Evolutionary conservation across 768 basidiomycete species (phyloP), one percentile per base, ranked within the genome.

Genomic region (Pilatotrama ljubarskyi): DNA sequence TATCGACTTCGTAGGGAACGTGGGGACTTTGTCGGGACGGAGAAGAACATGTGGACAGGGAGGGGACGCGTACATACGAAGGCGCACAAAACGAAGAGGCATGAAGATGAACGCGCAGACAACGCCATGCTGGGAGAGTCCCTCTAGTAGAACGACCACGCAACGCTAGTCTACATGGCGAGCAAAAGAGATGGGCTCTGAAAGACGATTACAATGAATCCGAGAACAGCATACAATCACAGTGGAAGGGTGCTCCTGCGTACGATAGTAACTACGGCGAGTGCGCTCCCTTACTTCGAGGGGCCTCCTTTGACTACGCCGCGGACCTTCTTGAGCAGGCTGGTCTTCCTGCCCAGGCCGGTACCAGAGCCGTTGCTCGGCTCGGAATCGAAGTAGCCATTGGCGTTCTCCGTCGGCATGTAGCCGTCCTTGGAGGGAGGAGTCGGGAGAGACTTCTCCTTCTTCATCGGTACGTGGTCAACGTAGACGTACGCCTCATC

Each of bases 291-390:
- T 71, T 68, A 78, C 64, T 78, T 78, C 44, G 77, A 77, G 3
- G 85, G 40, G 18, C 60, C 49, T 8, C 61, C 83, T 59, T 86
- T 84, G 51, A 91, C 88, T 5, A 80, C 91, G 43, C 82, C 81
- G 64, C 87, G 87, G 55, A 92, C 83, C 71, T 88, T 91, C 82
- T 87, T 88, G 78, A 92, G 81, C 59, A 93, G 75, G 69, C 89
- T 91, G 1, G 87, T 80, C 80, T 86, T 92, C 68, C 91, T 80
- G 46, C 85, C 86, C 1, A 93, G 78, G 22, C 78, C 76, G 8
- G 68, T 67, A 3, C 74, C 74, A 20, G 70, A 76, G 38, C 74
- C 73, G 14, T 47, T 44, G 63, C 53, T 66, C 64, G 54, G 64
- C 66, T 58, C 62, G 26, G 69, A 71, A 46, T 86, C 85, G 68